A percentile compares a stretch with the other conserved stretches of the same genome.
These are phyloP conservation scores for Metschnikowia koreensis DNA, from an alignment of 805 yeast genomes.

Conservation along the genomic window DNA sequence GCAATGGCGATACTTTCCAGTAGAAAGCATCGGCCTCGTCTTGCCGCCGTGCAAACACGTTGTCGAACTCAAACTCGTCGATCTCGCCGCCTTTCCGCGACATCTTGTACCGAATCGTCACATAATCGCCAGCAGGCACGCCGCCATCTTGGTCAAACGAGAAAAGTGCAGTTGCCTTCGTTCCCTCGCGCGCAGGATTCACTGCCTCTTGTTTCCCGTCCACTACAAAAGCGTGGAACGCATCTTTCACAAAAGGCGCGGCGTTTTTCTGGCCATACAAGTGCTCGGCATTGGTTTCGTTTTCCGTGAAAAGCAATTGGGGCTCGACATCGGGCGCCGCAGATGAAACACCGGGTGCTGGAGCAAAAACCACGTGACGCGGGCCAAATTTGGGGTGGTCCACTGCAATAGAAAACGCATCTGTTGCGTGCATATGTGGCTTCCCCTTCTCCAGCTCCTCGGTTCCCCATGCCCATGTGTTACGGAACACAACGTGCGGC, in stretches of 20 bases:
- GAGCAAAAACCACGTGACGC: constrained; percentile 65
- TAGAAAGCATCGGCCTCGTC: constrained; percentile 92
- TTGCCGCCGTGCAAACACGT: constrained; percentile 63
- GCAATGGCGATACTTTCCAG: constrained; percentile 84
- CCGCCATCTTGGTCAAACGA: constrained; percentile 73
- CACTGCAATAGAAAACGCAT: constrained; percentile 52
- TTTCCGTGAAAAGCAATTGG: constrained; percentile 76
- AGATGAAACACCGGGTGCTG: constrained; percentile 73
- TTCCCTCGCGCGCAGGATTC: constrained; percentile 71
- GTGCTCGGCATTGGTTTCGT: constrained; percentile 73
- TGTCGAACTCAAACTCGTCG: constrained; percentile 75
- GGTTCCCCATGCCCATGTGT: constrained; percentile 91
- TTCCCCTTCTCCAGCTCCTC: constrained; percentile 46
- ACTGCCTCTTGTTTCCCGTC: constrained; percentile 57
- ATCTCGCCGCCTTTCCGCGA: constrained; percentile 45
- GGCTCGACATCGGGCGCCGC: constrained; percentile 70
- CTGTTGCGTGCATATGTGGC: constrained; percentile 47
- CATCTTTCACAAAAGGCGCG: constrained; percentile 72
- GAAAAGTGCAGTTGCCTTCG: constrained; percentile 84
- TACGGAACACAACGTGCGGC: constrained; percentile 82
- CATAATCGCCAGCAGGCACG: constrained; percentile 84
- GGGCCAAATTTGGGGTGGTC: constrained; percentile 69
- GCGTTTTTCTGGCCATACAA: constrained; percentile 65
- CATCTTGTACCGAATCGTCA: constrained; percentile 76
- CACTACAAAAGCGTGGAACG: constrained; percentile 81